Conservation (phyloP, 1,284 basidiomycete genomes). For the Vanrija sp. region DNA sequence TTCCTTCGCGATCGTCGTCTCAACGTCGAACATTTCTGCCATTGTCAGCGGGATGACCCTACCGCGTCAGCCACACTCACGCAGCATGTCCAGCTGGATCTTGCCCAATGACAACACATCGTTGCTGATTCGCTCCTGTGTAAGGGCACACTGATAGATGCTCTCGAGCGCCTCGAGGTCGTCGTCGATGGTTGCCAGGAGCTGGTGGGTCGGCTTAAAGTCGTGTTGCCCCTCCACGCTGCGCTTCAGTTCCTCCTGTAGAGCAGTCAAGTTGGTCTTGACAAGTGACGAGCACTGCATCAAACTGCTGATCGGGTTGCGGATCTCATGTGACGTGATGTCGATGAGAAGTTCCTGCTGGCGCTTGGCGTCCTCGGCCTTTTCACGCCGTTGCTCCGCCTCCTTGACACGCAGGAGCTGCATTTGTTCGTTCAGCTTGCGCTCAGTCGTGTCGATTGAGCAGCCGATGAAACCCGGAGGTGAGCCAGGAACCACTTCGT, state of each 20-base stretch:
- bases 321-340: constrained; percentile 45
- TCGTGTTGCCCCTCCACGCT: neutral
- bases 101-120: constrained; percentile 46
- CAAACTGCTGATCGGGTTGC: constrained; percentile 22
- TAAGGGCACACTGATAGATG: constrained; percentile 32
- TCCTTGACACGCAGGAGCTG: constrained; percentile 40
- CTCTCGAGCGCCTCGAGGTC: constrained; percentile 21
- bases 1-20: constrained; percentile 30
- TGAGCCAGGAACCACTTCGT: constrained; percentile 19
- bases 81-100: constrained; percentile 35
- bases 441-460: constrained; percentile 42
- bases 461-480: constrained; percentile 18
- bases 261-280: constrained; percentile 36
- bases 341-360: constrained; percentile 48
- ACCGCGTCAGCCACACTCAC: neutral
- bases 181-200: constrained; percentile 13
- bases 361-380: constrained; percentile 45
- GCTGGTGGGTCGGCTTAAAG: constrained; percentile 13
- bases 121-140: constrained; percentile 47
- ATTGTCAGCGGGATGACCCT: neutral
- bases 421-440: constrained; percentile 40
- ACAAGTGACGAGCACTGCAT: constrained; percentile 43
- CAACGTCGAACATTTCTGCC: constrained; percentile 23
- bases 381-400: constrained; percentile 39
- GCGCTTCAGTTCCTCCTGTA: constrained; percentile 34